phyloP scores from a whole-genome alignment of 2,329 filamentous ascomycete genomes.

The Colletotrichum scovillei region DNA sequence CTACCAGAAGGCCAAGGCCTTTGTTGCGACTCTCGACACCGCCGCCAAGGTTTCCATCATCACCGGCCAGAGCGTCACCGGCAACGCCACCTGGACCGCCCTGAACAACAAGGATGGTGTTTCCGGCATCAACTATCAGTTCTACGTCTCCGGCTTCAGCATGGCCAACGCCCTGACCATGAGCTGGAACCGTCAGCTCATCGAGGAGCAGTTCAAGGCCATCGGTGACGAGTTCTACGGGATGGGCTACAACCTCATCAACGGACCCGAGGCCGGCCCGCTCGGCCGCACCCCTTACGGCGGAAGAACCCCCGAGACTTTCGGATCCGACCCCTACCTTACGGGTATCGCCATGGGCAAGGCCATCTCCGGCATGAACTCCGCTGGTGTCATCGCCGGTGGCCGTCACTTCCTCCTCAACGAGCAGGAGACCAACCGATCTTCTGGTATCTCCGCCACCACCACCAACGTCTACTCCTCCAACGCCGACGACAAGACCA shows the following conservation, averaged over 20 bases:
- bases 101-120: constrained; percentile 35
- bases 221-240: constrained; percentile 36
- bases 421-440: constrained; percentile 69
- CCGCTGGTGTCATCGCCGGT: constrained; percentile 65
- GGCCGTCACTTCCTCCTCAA: constrained; percentile 73
- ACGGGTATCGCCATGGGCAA: constrained; percentile 65
- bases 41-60: constrained; percentile 26
- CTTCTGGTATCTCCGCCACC: constrained; percentile 63
- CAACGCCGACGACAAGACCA: constrained; percentile 51
- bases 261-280: constrained; percentile 32
- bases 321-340: constrained; percentile 69
- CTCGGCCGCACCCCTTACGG: constrained; percentile 62
- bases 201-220: constrained; percentile 33
- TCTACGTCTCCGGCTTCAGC: constrained; percentile 38
- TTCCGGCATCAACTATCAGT: constrained; percentile 35
- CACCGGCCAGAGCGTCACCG: constrained; percentile 23
- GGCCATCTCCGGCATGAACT: constrained; percentile 66
- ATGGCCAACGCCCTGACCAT: constrained; percentile 36
- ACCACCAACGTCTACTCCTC: constrained; percentile 63
- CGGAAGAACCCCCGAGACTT: constrained; percentile 69
- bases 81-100: constrained; percentile 24
- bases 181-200: constrained; percentile 38
- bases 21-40: constrained; percentile 26
- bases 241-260: constrained; percentile 36
- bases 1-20: constrained; percentile 27